Evolutionary conservation across 345 rosid genomes (phyloP).

Genomic region (Brassica cretica): DNA sequence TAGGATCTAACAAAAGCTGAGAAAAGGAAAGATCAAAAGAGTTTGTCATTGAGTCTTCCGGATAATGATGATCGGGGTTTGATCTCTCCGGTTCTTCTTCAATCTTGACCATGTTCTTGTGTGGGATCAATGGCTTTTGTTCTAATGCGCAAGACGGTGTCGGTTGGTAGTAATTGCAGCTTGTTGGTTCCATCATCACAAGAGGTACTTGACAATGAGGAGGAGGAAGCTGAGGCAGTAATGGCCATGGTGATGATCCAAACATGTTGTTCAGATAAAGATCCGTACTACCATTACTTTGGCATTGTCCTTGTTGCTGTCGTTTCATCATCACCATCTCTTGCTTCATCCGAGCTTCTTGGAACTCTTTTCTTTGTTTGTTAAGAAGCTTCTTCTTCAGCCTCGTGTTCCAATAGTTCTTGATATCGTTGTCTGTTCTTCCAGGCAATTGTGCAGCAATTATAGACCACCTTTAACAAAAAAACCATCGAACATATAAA

Average conservation of each 20-base stretch:
- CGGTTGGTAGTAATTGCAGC: constrained; percentile 30
- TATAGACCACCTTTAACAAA: constrained; percentile 63
- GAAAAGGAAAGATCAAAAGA: constrained; percentile 40
- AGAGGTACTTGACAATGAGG: constrained; percentile 33
- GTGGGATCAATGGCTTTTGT: constrained; percentile 32
- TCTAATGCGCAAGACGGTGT: constrained; percentile 21
- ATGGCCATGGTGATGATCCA: constrained; percentile 48
- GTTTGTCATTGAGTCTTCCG: constrained; percentile 31
- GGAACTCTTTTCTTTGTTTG: constrained; percentile 58
- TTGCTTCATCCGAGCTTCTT: constrained; percentile 51
- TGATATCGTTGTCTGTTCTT: constrained; percentile 79
- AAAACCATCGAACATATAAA: not conserved
- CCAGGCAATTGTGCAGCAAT: constrained; percentile 84
- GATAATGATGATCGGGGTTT: constrained; percentile 24
- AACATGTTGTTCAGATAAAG: constrained; percentile 40
- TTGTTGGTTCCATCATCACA: constrained; percentile 37
- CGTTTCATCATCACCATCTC: constrained; percentile 49
- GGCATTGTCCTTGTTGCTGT: constrained; percentile 30
- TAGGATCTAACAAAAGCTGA: constrained; percentile 39
- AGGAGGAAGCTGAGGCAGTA: constrained; percentile 35
- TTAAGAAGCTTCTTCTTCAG: constrained; percentile 74
- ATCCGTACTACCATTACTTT: constrained; percentile 35
- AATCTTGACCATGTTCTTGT: constrained; percentile 35
- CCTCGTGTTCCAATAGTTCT: constrained; percentile 85
- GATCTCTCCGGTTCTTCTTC: constrained; percentile 32